Evolutionary conservation across 2,329 filamentous ascomycete genomes (phyloP).

Genomic region (Cladosporium sp.): DNA sequence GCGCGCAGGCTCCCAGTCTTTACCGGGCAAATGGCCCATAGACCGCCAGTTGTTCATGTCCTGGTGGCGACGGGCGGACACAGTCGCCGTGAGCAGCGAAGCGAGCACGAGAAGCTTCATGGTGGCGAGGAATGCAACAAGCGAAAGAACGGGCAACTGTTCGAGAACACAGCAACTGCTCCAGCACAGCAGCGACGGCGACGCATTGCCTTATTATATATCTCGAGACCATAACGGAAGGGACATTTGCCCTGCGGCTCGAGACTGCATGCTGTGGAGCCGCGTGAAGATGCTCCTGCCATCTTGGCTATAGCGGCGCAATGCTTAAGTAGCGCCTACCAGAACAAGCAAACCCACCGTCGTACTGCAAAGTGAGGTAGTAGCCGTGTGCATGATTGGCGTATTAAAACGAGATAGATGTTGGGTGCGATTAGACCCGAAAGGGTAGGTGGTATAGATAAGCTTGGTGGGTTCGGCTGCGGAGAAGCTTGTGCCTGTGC

Average conservation of each 20-base stretch:
- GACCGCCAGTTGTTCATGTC: slow-evolving; percentile 17
- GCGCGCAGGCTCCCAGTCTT: slow-evolving; percentile 11
- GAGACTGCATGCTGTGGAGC: slow-evolving; percentile 3
- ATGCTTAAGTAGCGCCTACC: not conserved
- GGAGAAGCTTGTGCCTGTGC: slow-evolving; percentile 1
- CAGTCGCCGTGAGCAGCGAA: not conserved
- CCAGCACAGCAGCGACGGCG: not conserved
- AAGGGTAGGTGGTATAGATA: slow-evolving; percentile 17
- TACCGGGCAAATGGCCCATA: slow-evolving; percentile 15
- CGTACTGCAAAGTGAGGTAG: not conserved
- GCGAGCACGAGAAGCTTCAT: slow-evolving; percentile 9
- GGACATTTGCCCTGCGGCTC: slow-evolving; percentile 2
- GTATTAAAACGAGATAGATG: not conserved
- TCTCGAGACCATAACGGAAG: not conserved
- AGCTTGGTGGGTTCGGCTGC: slow-evolving; percentile 1
- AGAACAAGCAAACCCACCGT: slow-evolving; percentile 1
- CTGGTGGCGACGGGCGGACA: slow-evolving; percentile 4
- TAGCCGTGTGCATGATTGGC: slow-evolving; percentile 6
- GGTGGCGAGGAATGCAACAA: not conserved
- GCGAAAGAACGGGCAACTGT: not conserved
- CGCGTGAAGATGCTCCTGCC: slow-evolving; percentile 2
- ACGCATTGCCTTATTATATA: not conserved
- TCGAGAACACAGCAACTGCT: not conserved
- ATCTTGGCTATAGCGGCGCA: slow-evolving; percentile 8
- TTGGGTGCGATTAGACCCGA: not conserved